These are phyloP conservation scores for Venturia asperata DNA, from an alignment of 2,329 filamentous ascomycete species.

Conservation along the genomic window DNA sequence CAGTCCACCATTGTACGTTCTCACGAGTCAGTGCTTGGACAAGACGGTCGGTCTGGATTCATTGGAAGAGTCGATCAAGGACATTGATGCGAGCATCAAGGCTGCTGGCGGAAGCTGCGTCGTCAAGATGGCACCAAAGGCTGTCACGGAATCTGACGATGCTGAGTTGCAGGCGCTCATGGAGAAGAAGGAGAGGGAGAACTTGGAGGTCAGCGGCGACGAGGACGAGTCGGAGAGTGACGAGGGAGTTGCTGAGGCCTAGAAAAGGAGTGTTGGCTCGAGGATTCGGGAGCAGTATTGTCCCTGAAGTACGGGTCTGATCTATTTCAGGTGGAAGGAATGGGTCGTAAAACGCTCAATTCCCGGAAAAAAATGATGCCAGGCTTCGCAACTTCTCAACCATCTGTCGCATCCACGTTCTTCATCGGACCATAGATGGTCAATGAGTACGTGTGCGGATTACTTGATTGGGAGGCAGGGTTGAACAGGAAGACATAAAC, in stretches of 20 bases:
- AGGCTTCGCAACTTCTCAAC: background rate
- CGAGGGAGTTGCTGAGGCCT: conserved; percentile 42
- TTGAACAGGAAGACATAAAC: background rate
- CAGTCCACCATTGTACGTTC: conserved; percentile 92
- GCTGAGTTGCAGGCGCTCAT: conserved; percentile 94
- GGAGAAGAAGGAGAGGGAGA: conserved; percentile 98
- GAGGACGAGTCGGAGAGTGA: conserved; percentile 95
- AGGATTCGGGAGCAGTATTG: background rate
- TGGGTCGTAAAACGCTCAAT: background rate
- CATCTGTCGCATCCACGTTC: background rate
- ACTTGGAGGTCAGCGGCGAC: conserved; percentile 94
- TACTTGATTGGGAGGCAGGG: background rate
- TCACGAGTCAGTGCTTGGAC: conserved; percentile 92
- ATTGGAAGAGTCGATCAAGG: conserved; percentile 82
- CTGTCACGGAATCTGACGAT: conserved; percentile 96
- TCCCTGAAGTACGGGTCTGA: background rate
- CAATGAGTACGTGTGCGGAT: background rate
- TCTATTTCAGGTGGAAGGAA: background rate
- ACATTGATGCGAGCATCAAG: conserved; percentile 76
- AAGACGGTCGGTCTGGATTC: conserved; percentile 78
- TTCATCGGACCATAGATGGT: background rate
- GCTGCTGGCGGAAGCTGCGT: conserved; percentile 69
- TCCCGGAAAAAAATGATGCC: background rate
- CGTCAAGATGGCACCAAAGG: conserved; percentile 98
- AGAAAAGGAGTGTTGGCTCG: background rate